Conservation (phyloP, 768 basidiomycete genomes). For the Trametes villosa region DNA sequence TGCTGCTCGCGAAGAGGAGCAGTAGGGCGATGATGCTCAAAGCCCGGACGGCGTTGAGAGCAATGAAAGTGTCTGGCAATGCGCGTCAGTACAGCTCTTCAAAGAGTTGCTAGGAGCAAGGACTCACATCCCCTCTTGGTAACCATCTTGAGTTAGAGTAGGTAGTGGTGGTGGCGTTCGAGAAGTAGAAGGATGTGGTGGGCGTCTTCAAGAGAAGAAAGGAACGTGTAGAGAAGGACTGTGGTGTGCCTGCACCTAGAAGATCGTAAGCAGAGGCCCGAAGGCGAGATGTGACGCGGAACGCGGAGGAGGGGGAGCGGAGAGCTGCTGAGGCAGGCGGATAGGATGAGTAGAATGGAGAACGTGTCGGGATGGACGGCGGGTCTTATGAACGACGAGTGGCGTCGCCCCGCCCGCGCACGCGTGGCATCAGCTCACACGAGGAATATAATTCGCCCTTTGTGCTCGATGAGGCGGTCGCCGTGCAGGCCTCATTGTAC, state of each 20-base stretch:
- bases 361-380: constrained; percentile 2
- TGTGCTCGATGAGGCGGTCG: constrained; percentile 4
- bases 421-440: constrained; percentile 6
- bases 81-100: not conserved
- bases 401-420: constrained; percentile 2
- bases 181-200: not conserved
- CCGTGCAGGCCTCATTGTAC: constrained; percentile 17
- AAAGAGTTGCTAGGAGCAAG: not conserved
- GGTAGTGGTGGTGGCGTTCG: not conserved
- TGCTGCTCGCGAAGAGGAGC: constrained; percentile 46
- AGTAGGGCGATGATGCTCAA: constrained; percentile 46
- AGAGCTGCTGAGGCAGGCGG: constrained; percentile 9
- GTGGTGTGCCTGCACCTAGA: constrained; percentile 24
- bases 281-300: constrained; percentile 11
- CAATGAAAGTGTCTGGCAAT: constrained; percentile 63
- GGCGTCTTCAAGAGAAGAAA: constrained; percentile 6
- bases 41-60: constrained; percentile 76
- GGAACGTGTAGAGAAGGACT: constrained; percentile 14
- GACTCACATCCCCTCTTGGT: constrained; percentile 24
- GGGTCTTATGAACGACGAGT: constrained; percentile 15
- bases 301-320: constrained; percentile 11
- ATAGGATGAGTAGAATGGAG: constrained; percentile 16
- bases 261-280: constrained; percentile 18
- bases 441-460: constrained; percentile 9
- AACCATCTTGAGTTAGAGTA: constrained; percentile 7